Evolutionary conservation across 495 filamentous ascomycete genomes (phyloP), one percentile per base, ranked within the genome.

Genomic region (Haplographium delicatum): DNA sequence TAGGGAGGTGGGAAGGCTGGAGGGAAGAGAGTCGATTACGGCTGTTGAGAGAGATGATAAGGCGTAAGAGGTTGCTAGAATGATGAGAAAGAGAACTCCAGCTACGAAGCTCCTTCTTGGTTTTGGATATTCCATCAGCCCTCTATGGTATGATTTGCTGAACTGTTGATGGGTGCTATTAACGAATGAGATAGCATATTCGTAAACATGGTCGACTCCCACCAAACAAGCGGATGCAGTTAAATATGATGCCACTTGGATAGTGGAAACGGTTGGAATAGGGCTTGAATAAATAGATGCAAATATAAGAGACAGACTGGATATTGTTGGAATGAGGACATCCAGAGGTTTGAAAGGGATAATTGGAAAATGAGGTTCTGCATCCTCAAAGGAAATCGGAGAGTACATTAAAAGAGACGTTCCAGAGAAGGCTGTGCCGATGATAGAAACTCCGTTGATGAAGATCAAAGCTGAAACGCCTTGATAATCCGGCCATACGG

Each of bases 241-340:
- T 1, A 45, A 10, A 20, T 50, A 56, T 16, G 53, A 19, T 16
- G 24, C 30, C 2, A 51, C 2, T 41, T 56, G 53, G 18, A 27
- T n/a, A 7, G 3, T 20, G 9, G 47, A 56, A 10, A 56, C 22
- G 24, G 27, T n/a, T 1, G 35, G 4, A 7, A 18, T 30, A 4
- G 53, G 47, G 4, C 9, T 25, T 2, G 47, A 39, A 16, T 23
- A 20, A 5, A 51, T 50, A 16, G 42, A 9, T 9, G 27, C 47
- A 16, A 56, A 13, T 13, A 56, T 2, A n/a, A 56, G 9, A 22
- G 51, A 25, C 8, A 51, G 16, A 20, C 33, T 50, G 7, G 53
- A 50, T 28, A 16, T 6, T n/a, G 28, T 28, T 24, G 53, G 40
- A 1, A 39, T 45, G n/a, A 38, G 8, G 26, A 49, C 20, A n/a